Base-by-base conservation (phyloP, 192 early-diverging fungal genomes). In the Coemansia sp. region DNA sequence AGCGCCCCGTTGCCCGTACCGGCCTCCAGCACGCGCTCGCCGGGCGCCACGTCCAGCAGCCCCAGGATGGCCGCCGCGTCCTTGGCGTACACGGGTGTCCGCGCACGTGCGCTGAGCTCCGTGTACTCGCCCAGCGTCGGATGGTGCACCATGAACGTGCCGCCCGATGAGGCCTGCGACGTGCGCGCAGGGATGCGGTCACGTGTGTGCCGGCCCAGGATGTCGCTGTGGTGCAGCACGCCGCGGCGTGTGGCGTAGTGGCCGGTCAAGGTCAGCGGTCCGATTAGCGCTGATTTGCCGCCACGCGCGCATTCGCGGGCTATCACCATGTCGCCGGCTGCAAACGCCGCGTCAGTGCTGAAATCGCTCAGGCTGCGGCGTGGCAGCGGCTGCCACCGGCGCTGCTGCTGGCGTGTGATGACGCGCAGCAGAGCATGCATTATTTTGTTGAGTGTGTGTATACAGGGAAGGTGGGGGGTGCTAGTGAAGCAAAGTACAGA, bases 1-100 rank as follows among this genome's bases (percentile, higher is more conserved):
- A 88, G 64, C 22, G 81, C 80, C 1, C 81, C 87, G 50, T 89
- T 89, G 0, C 87, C 87, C 0, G 87, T 89, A 0, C 87, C 87
- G 0, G 85, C 87, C 61, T 89, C 87, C 10, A 89, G 64, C 12
- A 89, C 58, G 38, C 75, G 67, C 19, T 81, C 82, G 10, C 82
- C 85, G 2, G 78, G 72, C 5, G 67, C 58, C 3, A 85, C 41
- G 52, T 89, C 87, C 18, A 89, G 64, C 53, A 89, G 64, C 19
- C 69, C 67, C 2, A 83, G 56, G 15, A 75, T 68, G 0, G 60
- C 53, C 18, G 68, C 55, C 0, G 87, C 83, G 48, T 88, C 87
- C 37, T 86, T 86, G 0, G 87, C 85, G 51, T 88, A 88, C 38
- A 88, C 86, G 9, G 85, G 85, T 6, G 75, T 78, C 39, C 69